phyloP scores from a whole-genome alignment of 768 basidiomycete species.

The Dioszegia crocea region DNA sequence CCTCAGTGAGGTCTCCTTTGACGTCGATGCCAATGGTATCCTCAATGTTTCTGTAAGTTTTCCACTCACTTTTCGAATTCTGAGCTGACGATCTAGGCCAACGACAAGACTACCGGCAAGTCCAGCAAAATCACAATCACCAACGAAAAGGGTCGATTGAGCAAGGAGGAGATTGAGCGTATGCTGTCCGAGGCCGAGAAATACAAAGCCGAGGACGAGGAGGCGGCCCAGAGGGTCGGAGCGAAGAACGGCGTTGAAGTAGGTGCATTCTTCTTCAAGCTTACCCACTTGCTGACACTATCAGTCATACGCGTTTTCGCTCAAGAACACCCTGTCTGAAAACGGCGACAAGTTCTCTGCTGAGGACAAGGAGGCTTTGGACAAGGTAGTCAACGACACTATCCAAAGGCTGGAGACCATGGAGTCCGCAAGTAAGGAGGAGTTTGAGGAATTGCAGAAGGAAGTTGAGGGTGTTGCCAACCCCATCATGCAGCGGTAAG shows the following conservation, averaged over 20 bases:
- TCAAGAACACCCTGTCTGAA: slow-evolving; percentile 70
- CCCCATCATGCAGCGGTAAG: slow-evolving; percentile 53
- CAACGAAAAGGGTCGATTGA: slow-evolving; percentile 90
- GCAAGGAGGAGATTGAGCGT: slow-evolving; percentile 59
- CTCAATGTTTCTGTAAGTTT: slow-evolving; percentile 46
- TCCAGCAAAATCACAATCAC: slow-evolving; percentile 82
- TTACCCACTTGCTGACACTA: background rate
- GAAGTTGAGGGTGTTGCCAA: slow-evolving; percentile 79
- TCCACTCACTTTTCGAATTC: background rate
- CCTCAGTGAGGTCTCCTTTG: slow-evolving; percentile 53
- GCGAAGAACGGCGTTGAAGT: slow-evolving; percentile 89
- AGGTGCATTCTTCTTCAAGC: no score
- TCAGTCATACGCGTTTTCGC: slow-evolving; percentile 79
- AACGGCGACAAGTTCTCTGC: slow-evolving; percentile 45
- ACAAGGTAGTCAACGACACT: slow-evolving; percentile 82
- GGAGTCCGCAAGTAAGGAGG: slow-evolving; percentile 87
- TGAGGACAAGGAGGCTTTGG: slow-evolving; percentile 63
- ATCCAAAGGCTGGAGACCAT: slow-evolving; percentile 81
- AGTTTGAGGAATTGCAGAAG: slow-evolving; percentile 89
- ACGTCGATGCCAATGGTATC: slow-evolving; percentile 70
- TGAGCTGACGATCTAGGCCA: slow-evolving; percentile 39
- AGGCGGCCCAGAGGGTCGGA: slow-evolving; percentile 37
- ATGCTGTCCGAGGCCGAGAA: slow-evolving; percentile 60
- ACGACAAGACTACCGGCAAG: slow-evolving; percentile 54
- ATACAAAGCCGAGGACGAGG: slow-evolving; percentile 46